These are phyloP conservation scores for Termitomyces sp. DNA, from an alignment of 1,284 basidiomycete genomes.

Conservation along the genomic window DNA sequence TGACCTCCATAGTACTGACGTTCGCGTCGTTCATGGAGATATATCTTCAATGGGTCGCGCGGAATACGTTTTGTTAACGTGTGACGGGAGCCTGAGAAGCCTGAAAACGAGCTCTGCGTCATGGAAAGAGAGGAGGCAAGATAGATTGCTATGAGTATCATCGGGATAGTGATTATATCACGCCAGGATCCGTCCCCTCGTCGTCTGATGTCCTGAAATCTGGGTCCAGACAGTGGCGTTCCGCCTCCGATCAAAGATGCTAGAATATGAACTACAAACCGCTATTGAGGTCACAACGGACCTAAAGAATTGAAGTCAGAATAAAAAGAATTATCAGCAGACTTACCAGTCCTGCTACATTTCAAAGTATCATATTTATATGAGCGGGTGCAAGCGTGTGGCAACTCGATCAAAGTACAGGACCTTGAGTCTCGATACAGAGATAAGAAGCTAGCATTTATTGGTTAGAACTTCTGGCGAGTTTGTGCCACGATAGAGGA, in stretches of 20 bases:
- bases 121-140: conserved; percentile 39
- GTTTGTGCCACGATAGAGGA: conserved; percentile 36
- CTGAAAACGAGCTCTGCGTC: conserved; percentile 33
- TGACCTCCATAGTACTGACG: neutral
- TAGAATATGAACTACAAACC: neutral
- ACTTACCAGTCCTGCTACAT: conserved; percentile 4
- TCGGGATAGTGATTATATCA: conserved; percentile 40
- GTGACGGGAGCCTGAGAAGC: conserved; percentile 26
- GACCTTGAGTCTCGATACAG: neutral
- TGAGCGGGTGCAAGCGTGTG: neutral
- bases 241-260: neutral
- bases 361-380: neutral
- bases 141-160: conserved; percentile 38
- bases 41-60: neutral
- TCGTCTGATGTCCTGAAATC: neutral
- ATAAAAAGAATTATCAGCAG: no score
- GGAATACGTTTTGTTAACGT: conserved; percentile 11
- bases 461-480: neutral
- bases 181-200: conserved; percentile 12
- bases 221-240: neutral
- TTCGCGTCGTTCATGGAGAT: neutral
- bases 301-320: neutral
- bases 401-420: neutral
- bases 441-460: no score
- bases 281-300: neutral